Percentiles rank a stretch among this genome's conserved stretches.
Evolutionary conservation across 805 yeast genomes (phyloP).

Genomic region (Zygoascus bituminiphila): DNA sequence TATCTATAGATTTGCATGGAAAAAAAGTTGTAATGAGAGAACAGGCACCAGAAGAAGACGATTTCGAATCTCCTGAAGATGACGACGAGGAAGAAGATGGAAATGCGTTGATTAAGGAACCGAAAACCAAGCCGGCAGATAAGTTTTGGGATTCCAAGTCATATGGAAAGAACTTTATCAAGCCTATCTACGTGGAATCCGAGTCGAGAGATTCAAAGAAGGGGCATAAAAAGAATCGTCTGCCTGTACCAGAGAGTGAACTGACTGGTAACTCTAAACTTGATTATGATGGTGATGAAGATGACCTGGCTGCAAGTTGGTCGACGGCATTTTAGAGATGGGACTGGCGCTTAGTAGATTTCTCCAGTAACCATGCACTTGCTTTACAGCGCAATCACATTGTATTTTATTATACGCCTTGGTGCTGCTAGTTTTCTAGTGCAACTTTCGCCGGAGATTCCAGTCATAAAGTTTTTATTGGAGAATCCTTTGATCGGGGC

Average conservation of each 20-base stretch:
- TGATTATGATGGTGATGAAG: conserved; percentile 8
- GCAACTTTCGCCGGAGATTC: conserved; percentile 20
- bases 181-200: conserved; percentile 9
- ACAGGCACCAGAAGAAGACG: conserved; percentile 8
- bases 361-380: background rate
- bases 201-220: background rate
- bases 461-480: conserved; percentile 20
- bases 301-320: background rate
- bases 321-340: background rate
- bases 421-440: conserved; percentile 16
- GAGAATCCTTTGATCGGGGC: conserved; percentile 39
- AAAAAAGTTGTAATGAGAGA: conserved; percentile 51
- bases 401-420: too few species aligned
- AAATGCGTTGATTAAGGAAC: conserved; percentile 1
- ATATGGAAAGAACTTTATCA: conserved; percentile 16
- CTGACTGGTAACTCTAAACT: background rate
- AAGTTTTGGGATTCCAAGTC: conserved; percentile 14
- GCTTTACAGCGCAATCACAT: background rate
- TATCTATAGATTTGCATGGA: conserved; percentile 70
- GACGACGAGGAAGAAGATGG: conserved; percentile 18
- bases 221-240: background rate
- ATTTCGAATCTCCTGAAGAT: conserved; percentile 4
- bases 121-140: background rate
- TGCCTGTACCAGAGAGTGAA: background rate
- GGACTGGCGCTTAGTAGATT: background rate